These are phyloP conservation scores for Verticillium dahliae DNA, from an alignment of 2,329 filamentous ascomycete genomes.

Conservation along the genomic window DNA sequence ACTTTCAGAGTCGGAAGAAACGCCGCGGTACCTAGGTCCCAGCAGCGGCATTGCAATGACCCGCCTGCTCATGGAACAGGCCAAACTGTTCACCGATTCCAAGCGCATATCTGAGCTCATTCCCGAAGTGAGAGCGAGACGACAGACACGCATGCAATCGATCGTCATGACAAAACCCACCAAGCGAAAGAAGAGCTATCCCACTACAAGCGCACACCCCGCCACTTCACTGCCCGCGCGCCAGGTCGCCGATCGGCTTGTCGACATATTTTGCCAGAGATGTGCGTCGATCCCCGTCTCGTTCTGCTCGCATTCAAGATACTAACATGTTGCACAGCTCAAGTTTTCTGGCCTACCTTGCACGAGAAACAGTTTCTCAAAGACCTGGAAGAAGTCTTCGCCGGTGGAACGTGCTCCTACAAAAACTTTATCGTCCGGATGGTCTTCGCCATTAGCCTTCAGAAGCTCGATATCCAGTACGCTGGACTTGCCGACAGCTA, in stretches of 20 bases:
- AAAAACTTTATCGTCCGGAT: conserved; percentile 85
- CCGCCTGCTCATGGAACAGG: conserved; percentile 89
- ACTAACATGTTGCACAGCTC: conserved; percentile 46
- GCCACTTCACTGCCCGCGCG: conserved; percentile 69
- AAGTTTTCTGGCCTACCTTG: conserved; percentile 79
- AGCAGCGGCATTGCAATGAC: conserved; percentile 96
- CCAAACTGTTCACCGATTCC: conserved; percentile 86
- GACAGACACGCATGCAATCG: conserved; percentile 50
- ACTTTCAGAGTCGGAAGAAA: conserved; percentile 79
- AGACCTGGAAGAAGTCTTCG: conserved; percentile 76
- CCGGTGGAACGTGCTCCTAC: conserved; percentile 68
- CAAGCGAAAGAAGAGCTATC: conserved; percentile 78
- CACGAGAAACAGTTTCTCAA: conserved; percentile 74
- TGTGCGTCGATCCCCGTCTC: conserved; percentile 40
- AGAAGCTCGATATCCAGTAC: conserved; percentile 83
- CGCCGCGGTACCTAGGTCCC: conserved; percentile 80
- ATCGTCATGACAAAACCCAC: conserved; percentile 41
- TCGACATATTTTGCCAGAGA: conserved; percentile 82
- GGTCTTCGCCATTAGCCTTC: conserved; percentile 90
- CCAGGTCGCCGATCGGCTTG: conserved; percentile 67
- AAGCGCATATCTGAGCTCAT: conserved; percentile 90
- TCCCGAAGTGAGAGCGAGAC: conserved; percentile 61
- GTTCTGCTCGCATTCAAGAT: background rate
- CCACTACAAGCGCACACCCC: conserved; percentile 79
- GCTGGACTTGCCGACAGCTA: conserved; percentile 94